A percentile compares a stretch with the other conserved stretches of the same genome.
These are phyloP conservation scores for Ophiostoma pallidulum DNA, from an alignment of 2,329 filamentous ascomycete species.

Conservation along the genomic window DNA sequence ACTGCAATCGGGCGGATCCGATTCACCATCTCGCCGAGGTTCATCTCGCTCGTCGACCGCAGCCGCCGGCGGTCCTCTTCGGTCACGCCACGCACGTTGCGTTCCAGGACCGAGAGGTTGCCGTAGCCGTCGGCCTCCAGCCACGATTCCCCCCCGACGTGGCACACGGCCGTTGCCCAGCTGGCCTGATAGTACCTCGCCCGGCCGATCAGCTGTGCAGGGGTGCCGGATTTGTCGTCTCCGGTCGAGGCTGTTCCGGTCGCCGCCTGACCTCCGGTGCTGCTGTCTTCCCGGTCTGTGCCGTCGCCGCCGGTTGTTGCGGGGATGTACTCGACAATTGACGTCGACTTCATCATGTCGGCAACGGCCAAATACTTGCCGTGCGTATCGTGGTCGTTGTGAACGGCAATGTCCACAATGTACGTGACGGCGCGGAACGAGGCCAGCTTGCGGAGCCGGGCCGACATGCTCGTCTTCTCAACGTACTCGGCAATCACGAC, in stretches of 20 bases:
- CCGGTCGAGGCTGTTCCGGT: no score
- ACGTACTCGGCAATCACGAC: slow-evolving; percentile 51
- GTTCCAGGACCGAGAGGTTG: slow-evolving; percentile 72
- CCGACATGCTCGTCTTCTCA: slow-evolving; percentile 46
- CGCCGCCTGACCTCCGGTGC: no score
- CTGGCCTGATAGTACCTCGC: slow-evolving; percentile 71
- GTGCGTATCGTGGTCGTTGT: no score
- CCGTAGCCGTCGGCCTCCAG: slow-evolving; percentile 80
- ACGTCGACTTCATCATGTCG: slow-evolving; percentile 89
- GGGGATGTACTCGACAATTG: slow-evolving; percentile 61
- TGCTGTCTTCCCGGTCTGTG: slow-evolving; percentile 25
- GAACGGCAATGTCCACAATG: slow-evolving; percentile 70
- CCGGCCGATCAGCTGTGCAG: slow-evolving; percentile 56
- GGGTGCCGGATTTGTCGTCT: slow-evolving; percentile 18
- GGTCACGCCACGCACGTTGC: slow-evolving; percentile 63
- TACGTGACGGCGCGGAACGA: slow-evolving; percentile 75
- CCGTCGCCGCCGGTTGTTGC: slow-evolving; percentile 22
- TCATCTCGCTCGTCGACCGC: slow-evolving; percentile 69
- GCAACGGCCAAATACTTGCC: slow-evolving; percentile 71
- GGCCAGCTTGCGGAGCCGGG: slow-evolving; percentile 58
- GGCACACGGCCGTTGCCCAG: slow-evolving; percentile 72
- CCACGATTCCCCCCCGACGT: slow-evolving; percentile 64
- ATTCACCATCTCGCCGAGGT: slow-evolving; percentile 89
- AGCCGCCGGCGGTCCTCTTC: slow-evolving; percentile 63
- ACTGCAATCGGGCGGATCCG: slow-evolving; percentile 68